Conservation (phyloP, 139 green algal genomes). For the Chara braunii region DNA sequence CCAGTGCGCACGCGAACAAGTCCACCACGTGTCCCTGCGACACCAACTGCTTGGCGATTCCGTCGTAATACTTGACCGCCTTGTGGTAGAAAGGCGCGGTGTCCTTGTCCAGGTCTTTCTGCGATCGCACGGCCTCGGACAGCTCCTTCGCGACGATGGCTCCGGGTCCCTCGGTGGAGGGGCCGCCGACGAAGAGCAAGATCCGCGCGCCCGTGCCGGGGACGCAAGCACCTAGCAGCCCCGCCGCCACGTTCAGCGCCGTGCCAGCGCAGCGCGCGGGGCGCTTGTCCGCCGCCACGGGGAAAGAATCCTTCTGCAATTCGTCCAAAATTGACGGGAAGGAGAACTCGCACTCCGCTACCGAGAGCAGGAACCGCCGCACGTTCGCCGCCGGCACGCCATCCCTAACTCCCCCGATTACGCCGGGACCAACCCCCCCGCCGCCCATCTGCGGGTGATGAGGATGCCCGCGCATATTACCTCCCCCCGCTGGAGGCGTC, state of each 20-base stretch:
- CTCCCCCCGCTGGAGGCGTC: neutral
- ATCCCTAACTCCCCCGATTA: neutral
- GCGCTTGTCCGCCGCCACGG: slow-evolving; percentile 58
- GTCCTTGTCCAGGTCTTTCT: slow-evolving; percentile 89
- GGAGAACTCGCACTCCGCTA: slow-evolving; percentile 84
- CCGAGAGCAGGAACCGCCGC: slow-evolving; percentile 67
- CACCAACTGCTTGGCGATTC: slow-evolving; percentile 52
- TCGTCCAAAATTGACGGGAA: slow-evolving; percentile 78
- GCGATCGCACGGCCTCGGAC: slow-evolving; percentile 76
- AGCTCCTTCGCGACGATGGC: slow-evolving; percentile 53
- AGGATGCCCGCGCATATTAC: too few relatives aligned
- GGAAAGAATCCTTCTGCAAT: slow-evolving; percentile 77
- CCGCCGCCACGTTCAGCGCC: slow-evolving; percentile 77
- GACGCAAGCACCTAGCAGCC: slow-evolving; percentile 69
- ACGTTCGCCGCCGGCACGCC: slow-evolving; percentile 14
- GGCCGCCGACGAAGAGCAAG: slow-evolving; percentile 85
- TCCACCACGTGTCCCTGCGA: slow-evolving; percentile 80
- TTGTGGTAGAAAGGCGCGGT: slow-evolving; percentile 74
- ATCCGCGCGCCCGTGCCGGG: slow-evolving; percentile 65
- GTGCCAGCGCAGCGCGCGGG: slow-evolving; percentile 80
- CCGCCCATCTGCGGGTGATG: too few relatives aligned
- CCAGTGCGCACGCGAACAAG: slow-evolving; percentile 87
- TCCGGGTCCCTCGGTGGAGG: slow-evolving; percentile 77
- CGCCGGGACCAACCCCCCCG: neutral
- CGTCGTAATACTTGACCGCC: slow-evolving; percentile 83